phyloP scores from a whole-genome alignment of 345 rosid species.

The Eucalyptus marginata region DNA sequence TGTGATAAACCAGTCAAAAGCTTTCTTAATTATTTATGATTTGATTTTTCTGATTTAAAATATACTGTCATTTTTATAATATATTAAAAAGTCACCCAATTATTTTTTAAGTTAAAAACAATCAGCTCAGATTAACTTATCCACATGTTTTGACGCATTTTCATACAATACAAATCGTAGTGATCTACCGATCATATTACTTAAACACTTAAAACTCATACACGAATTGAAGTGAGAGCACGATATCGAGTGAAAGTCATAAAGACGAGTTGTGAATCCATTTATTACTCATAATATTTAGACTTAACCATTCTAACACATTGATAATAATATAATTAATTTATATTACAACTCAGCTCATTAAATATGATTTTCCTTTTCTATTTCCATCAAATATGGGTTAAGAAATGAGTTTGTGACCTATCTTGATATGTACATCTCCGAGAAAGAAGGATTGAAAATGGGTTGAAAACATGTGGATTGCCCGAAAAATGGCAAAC shows the following conservation, averaged over 20 bases:
- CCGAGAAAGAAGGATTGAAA: fast-evolving
- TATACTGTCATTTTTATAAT: fast-evolving
- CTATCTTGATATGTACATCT: no score
- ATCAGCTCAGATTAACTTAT: fast-evolving
- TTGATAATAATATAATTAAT: no score
- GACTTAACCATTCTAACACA: no score
- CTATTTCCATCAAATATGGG: fast-evolving
- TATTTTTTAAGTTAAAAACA: fast-evolving
- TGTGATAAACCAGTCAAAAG: fast-evolving
- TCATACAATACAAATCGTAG: fast-evolving
- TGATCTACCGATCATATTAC: no score
- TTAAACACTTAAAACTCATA: no score
- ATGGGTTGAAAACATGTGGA: fast-evolving
- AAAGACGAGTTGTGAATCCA: fast-evolving
- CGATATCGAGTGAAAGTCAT: fast-evolving
- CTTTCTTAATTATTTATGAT: fast-evolving
- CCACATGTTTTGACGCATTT: fast-evolving
- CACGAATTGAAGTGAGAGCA: fast-evolving
- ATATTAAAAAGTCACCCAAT: no score
- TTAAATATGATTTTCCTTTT: no score
- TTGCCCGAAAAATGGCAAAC: fast-evolving
- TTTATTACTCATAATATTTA: no score
- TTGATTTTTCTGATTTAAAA: fast-evolving
- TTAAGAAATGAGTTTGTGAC: no score
- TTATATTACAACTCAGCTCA: no score